Evolutionary conservation across 768 basidiomycete genomes (phyloP).

Genomic region (Suillus bovinus): DNA sequence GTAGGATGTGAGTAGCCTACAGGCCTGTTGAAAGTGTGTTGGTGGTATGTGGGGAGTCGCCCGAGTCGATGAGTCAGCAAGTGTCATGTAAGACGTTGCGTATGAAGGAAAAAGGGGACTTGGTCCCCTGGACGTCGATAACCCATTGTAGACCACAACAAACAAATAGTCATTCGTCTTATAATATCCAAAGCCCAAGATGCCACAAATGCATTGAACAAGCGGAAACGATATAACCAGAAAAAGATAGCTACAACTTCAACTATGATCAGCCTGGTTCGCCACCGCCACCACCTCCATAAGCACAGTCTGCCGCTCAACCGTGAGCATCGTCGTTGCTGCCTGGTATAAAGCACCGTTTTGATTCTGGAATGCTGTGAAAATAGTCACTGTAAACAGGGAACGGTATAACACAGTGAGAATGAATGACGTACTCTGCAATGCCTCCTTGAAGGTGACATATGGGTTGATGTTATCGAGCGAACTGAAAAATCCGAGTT

Average conservation of each 20-base stretch:
- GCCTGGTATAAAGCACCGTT: slow-evolving; percentile 42
- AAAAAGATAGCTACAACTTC: not conserved
- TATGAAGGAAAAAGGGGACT: not conserved
- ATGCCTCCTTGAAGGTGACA: slow-evolving; percentile 70
- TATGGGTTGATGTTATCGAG: slow-evolving; percentile 82
- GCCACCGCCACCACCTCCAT: not conserved
- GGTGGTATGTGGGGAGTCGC: no score
- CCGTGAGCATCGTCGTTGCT: slow-evolving; percentile 60
- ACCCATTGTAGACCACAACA: not conserved
- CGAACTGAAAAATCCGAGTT: slow-evolving; percentile 83
- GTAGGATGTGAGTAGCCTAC: no score
- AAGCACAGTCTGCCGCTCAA: slow-evolving; percentile 67
- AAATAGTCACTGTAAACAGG: slow-evolving; percentile 9
- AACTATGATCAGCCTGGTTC: not conserved
- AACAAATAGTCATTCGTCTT: not conserved
- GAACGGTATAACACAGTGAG: slow-evolving; percentile 1
- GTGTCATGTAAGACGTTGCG: no score
- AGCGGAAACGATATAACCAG: not conserved
- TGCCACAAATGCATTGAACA: not conserved
- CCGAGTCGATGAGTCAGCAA: no score
- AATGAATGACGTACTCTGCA: slow-evolving; percentile 57
- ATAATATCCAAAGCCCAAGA: not conserved
- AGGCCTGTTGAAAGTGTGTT: no score
- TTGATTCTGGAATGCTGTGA: slow-evolving; percentile 71
- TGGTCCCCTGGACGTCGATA: not conserved